Evolutionary conservation across 441 rosid genomes (phyloP), one percentile per base, ranked within the genome.

Genomic region (Erodium texanum): DNA sequence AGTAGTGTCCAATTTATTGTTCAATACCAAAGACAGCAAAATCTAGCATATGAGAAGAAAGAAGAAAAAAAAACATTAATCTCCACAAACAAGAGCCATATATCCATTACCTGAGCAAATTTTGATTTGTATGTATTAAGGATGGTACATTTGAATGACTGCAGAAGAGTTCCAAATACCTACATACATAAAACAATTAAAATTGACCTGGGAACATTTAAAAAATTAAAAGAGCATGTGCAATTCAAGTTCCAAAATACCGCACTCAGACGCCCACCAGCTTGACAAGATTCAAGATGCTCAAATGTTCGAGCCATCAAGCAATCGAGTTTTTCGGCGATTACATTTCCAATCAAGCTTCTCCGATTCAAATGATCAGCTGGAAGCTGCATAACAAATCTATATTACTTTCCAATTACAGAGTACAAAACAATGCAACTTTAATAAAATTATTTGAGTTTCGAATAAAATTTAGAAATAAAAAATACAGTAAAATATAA

Each of bases 201-300:
- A 48, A 67, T 14, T 6, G n/a, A 7, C 10, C 9, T 50, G 16
- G 7, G 24, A 29, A 34, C 72, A 22, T 3, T 0, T 14, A 38
- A 12, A 23, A 15, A 11, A 14, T 24, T 29, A 23, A 50, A 63
- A 22, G 62, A 23, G 1, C 15, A 50, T 43, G 32, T 19, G 3
- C 52, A 36, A 64, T 36, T 18, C 63, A n/a, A 23, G 41, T 66
- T 41, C 24, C 66, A 24, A 75, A 75, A 66, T 80, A 93, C 98
- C 97, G 84, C 85, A 59, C 34, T 69, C 76, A 90, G 74, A 54
- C 93, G 92, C 61, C 87, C 82, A 61, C 75, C 66, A n/a, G 50
- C 70, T 77, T 84, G 78, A 79, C 93, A 87, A 52, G 75, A 76
- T 82, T 90, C 89, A 74, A 93, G 92, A 84, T 93, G 89, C 81